These are phyloP conservation scores for Hortaea sp. DNA, from an alignment of 2,329 filamentous ascomycete genomes.

Conservation along the genomic window DNA sequence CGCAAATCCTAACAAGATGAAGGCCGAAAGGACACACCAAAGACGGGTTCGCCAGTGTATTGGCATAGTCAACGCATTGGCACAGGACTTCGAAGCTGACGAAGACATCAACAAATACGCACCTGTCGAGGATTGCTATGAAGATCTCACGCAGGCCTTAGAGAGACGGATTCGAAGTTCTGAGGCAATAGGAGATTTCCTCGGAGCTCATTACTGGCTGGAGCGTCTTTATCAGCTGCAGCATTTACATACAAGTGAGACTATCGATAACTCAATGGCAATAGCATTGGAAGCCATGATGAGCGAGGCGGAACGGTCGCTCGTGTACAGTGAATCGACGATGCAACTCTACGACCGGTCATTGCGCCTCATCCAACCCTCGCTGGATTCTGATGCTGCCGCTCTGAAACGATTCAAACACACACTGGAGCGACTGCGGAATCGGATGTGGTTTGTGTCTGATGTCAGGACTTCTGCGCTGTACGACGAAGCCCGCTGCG, in stretches of 20 bases:
- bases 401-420: background rate
- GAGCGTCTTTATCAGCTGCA: background rate
- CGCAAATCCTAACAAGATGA: too few species aligned
- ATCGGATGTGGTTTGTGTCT: conserved; percentile 98
- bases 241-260: background rate
- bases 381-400: background rate
- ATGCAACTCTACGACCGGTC: conserved; percentile 1
- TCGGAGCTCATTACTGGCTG: background rate
- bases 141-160: background rate
- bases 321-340: background rate
- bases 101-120: background rate
- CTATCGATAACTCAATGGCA: background rate
- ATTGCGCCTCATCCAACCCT: background rate
- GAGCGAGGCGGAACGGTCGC: background rate
- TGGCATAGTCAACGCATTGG: too few species aligned
- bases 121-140: background rate
- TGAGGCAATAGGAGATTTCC: background rate
- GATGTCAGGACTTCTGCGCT: conserved; percentile 83
- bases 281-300: background rate
- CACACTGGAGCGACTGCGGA: conserved; percentile 36
- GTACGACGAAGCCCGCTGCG: conserved; percentile 78
- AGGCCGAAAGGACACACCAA: too few species aligned
- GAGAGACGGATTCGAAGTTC: background rate
- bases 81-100: background rate
- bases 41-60: too few species aligned